Base-by-base conservation (phyloP, 768 basidiomycete species). In the Megacollybia marginata region DNA sequence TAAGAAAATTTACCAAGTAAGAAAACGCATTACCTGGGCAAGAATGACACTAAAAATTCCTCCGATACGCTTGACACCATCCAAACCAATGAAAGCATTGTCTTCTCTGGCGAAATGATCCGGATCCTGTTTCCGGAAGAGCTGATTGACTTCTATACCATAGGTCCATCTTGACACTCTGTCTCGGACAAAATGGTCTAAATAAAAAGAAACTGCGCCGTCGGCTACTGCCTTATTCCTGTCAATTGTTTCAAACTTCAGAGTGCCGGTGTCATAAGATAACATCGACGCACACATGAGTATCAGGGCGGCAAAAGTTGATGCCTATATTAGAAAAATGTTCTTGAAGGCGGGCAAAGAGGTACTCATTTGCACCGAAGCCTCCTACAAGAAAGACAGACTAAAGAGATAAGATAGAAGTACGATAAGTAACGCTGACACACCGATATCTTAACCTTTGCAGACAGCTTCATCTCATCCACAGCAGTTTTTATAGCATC, bases 331-430 rank as follows among this genome's bases (percentile, higher is more conserved):
- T 47, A 11, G 66, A 61, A 7, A 78, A 64, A 15, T 67, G 55
- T 31, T 49, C 54, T 45, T 70, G 68, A 16, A 78, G 65, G 44
- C 66, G 62, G 2, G 61, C 52, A 52, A 72, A 78, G 15, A 80
- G 58, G 68, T 70, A 78, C 42, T 73, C 70, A 50, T 69, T 78
- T 1, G 75, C 72, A 9, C 72, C 71, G 58, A 79, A 79, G 0
- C 76, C 78, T 7, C 79, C 78, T 2, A 80, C 76, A 11, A 79
- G 61, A 48, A 79, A 70, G 19, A 76, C 66, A 10, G 65, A 52
- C 69, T 72, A 47, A 12, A 34, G 33, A 42, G 20, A 40, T 42
- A 9, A 18, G 12, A 31, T 4, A 33, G 34, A 10, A 28, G n/a
- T 11, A 20, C 4, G 31, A 36, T 18, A 5, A 40, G 8, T 13